Percentiles rank a stretch among this genome's conserved stretches.
Conservation (phyloP, 352 stramenopile species). For the Phytophthora pseudosyringae region DNA sequence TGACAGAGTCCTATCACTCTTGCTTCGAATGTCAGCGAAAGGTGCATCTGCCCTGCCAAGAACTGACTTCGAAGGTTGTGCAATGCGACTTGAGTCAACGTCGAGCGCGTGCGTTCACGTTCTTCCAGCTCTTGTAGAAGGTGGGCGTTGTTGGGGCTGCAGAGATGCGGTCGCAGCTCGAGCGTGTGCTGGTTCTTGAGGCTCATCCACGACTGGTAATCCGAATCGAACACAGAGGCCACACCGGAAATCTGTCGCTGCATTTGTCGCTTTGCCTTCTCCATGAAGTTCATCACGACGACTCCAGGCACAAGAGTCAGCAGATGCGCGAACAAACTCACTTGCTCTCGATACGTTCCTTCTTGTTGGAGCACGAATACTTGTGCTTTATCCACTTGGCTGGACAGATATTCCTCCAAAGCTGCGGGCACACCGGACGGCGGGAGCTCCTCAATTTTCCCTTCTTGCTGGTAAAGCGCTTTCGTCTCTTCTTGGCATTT, state of each 20-base stretch:
- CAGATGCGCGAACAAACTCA: constrained; percentile 67
- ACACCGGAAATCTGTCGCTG: constrained; percentile 17
- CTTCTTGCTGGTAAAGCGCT: constrained; percentile 61
- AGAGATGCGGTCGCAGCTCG: constrained; percentile 74
- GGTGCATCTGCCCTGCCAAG: constrained; percentile 37
- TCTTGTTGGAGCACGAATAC: constrained; percentile 64
- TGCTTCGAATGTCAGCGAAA: constrained; percentile 53
- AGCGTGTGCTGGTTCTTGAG: constrained; percentile 56
- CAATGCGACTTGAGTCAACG: constrained; percentile 39
- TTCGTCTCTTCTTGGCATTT: constrained; percentile 69
- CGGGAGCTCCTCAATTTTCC: constrained; percentile 71
- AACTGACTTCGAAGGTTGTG: constrained; percentile 38
- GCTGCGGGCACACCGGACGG: constrained; percentile 65
- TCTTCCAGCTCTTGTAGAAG: constrained; percentile 61
- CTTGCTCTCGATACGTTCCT: constrained; percentile 58
- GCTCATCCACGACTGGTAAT: constrained; percentile 50
- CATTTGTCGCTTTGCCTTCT: constrained; percentile 34
- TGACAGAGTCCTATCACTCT: constrained; percentile 55
- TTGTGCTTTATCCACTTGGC: constrained; percentile 65
- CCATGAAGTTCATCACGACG: constrained; percentile 48
- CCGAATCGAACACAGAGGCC: constrained; percentile 32
- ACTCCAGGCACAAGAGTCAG: constrained; percentile 55
- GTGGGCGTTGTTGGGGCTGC: constrained; percentile 67
- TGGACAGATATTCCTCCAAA: constrained; percentile 75
- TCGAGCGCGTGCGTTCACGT: constrained; percentile 55